Evolutionary conservation across 2,329 filamentous ascomycete genomes (phyloP).

Genomic region (Blumeria graminis): DNA sequence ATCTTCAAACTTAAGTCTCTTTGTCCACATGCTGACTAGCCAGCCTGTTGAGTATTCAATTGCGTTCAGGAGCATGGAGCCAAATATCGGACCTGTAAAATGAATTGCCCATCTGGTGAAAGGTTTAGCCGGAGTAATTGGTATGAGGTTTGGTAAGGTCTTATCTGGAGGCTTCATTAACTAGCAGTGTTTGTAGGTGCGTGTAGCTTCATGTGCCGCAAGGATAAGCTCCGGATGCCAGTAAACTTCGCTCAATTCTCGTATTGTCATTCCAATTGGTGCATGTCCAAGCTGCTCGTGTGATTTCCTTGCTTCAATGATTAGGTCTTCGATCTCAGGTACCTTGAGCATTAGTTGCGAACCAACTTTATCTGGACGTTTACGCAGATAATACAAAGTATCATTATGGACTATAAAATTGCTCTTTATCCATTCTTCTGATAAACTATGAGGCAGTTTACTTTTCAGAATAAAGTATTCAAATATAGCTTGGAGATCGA

Average conservation of each 20-base stretch:
- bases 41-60: not conserved
- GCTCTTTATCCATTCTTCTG: not conserved
- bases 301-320: not conserved
- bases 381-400: slow-evolving; percentile 1
- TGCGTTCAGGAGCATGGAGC: not conserved
- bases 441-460: not conserved
- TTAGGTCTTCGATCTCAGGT: slow-evolving; percentile 1
- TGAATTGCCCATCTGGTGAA: not conserved
- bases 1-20: not conserved
- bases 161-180: not conserved
- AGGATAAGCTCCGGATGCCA: slow-evolving; percentile 1
- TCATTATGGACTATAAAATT: slow-evolving; percentile 1
- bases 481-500: not conserved
- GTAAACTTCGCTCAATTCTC: not conserved
- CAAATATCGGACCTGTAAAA: slow-evolving; percentile 1
- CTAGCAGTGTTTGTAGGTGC: not conserved
- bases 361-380: not conserved
- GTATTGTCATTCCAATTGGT: not conserved
- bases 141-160: not conserved
- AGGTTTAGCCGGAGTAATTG: not conserved
- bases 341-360: not conserved
- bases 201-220: not conserved
- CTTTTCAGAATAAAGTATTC: not conserved
- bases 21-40: slow-evolving; percentile 1
- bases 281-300: not conserved